Evolutionary conservation across 148 eudicot species (phyloP).

Genomic region (Vaccinium darrowii): DNA sequence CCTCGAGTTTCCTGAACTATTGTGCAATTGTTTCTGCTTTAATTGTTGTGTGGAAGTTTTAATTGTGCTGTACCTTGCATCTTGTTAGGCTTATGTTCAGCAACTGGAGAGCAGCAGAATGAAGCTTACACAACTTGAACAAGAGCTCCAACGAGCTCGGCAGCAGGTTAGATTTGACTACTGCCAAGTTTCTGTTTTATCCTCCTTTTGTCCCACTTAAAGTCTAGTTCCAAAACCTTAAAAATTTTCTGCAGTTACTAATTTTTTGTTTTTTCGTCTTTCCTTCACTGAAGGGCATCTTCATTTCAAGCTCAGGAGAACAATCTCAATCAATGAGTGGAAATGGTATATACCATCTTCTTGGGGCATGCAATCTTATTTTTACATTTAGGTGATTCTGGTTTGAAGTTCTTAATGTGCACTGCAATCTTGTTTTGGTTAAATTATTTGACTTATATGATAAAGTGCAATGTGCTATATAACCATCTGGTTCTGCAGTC

Average conservation of each 20-base stretch:
- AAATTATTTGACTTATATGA: neutral
- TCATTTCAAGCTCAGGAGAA: constrained; percentile 47
- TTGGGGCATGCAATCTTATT: neutral
- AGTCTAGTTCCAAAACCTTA: neutral
- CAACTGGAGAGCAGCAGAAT: constrained; percentile 48
- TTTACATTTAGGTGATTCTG: neutral
- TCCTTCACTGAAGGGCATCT: constrained; percentile 37
- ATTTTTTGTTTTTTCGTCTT: neutral
- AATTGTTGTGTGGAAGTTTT: neutral
- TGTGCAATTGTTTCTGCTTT: neutral
- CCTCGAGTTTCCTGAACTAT: neutral
- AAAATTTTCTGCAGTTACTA: neutral
- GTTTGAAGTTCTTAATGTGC: neutral
- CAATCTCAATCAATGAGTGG: constrained; percentile 43
- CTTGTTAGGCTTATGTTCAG: constrained; percentile 42
- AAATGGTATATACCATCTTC: constrained; percentile 33
- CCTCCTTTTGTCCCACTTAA: neutral
- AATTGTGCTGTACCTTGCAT: neutral
- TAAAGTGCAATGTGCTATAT: neutral
- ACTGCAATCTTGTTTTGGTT: neutral
- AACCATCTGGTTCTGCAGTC: neutral
- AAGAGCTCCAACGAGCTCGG: constrained; percentile 48
- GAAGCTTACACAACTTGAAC: constrained; percentile 46
- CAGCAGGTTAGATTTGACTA: constrained; percentile 32
- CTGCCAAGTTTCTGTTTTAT: neutral